These are phyloP conservation scores for Globisporangium perplexum DNA, from an alignment of 352 stramenopile species.

Conservation along the genomic window DNA sequence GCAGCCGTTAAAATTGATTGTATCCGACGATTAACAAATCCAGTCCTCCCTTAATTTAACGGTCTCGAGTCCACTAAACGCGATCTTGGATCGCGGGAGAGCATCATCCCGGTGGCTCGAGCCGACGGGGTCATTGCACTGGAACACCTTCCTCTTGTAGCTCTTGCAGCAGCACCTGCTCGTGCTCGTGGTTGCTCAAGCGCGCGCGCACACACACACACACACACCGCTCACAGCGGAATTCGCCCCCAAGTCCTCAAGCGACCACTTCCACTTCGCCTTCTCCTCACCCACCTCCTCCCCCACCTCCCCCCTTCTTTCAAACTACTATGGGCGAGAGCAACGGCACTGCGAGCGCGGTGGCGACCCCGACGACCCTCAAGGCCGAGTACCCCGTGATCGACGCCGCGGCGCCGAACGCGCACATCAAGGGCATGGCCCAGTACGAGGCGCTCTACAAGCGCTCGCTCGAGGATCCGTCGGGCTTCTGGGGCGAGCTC, in stretches of 20 bases:
- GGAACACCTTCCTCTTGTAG: not conserved
- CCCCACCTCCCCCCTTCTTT: not conserved
- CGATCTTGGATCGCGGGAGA: not conserved
- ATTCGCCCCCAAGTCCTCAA: conserved; percentile 9
- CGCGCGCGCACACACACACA: not conserved
- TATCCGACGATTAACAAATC: too few relatives aligned
- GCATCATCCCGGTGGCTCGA: not conserved
- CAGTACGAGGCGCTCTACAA: conserved; percentile 87
- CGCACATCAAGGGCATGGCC: conserved; percentile 64
- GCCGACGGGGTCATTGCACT: not conserved
- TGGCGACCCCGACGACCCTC: not conserved
- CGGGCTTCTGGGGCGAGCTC: conserved; percentile 89
- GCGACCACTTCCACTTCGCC: not conserved
- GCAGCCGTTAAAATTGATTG: not conserved
- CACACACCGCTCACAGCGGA: conserved; percentile 5
- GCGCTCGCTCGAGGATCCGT: conserved; percentile 81
- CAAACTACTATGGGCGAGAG: conserved; percentile 4
- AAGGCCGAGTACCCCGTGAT: conserved; percentile 22
- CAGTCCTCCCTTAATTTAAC: too few relatives aligned
- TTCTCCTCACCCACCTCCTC: not conserved
- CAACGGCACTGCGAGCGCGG: conserved; percentile 6
- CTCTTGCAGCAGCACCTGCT: too few relatives aligned
- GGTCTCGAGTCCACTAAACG: too few relatives aligned
- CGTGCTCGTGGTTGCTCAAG: not conserved
- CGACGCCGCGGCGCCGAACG: conserved; percentile 36